Evolutionary conservation across 805 yeast species (phyloP).

Genomic region (Hyphopichia homilentoma): DNA sequence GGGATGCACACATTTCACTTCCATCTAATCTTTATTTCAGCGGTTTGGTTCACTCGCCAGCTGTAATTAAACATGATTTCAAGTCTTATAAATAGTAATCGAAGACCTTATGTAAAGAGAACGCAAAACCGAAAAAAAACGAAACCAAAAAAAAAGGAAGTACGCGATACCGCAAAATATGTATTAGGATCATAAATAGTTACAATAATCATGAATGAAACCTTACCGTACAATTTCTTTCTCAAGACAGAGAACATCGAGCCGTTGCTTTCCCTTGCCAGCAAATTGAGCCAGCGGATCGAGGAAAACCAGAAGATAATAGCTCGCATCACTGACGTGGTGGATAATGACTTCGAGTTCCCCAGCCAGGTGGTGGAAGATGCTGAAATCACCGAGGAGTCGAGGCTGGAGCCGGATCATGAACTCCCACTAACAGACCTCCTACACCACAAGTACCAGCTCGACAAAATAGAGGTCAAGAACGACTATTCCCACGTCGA

Average conservation of each 20-base stretch:
- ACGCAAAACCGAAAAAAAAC: no score
- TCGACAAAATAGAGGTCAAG: conserved; percentile 13
- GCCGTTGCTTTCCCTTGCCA: conserved; percentile 22
- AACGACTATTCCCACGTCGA: conserved; percentile 4
- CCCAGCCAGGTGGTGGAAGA: conserved; percentile 4
- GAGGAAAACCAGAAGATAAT: conserved; percentile 21
- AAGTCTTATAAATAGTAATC: no score
- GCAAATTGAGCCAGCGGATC: conserved; percentile 17
- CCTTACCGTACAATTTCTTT: conserved; percentile 9
- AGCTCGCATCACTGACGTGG: conserved; percentile 14
- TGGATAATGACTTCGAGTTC: conserved; percentile 16
- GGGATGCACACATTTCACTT: no score
- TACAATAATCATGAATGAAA: conserved; percentile 3
- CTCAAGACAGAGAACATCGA: conserved; percentile 30
- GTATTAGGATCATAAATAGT: no score
- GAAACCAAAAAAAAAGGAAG: no score
- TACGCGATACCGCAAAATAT: no score
- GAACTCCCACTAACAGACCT: conserved; percentile 10
- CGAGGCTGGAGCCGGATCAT: conserved; percentile 3
- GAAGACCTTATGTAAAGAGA: no score
- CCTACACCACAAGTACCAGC: conserved; percentile 23
- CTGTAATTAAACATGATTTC: no score
- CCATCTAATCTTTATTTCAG: no score
- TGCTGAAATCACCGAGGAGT: conserved; percentile 6
- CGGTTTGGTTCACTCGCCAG: no score